A percentile compares a stretch with the other conserved stretches of the same genome.
These are phyloP conservation scores for Phytophthora foliorum DNA, from an alignment of 352 stramenopile genomes.

Conservation along the genomic window DNA sequence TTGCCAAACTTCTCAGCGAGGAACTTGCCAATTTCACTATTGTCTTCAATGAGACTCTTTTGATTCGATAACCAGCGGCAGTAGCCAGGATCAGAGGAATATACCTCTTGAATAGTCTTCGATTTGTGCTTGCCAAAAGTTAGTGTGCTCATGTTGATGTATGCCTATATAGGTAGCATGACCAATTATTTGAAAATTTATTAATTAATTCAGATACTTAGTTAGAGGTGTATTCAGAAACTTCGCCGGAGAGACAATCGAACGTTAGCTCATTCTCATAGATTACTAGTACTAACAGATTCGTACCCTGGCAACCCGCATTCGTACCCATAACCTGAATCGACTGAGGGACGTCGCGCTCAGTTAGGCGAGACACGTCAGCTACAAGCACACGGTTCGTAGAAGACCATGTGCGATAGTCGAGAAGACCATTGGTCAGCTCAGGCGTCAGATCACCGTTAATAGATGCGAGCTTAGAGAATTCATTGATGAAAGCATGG, in stretches of 20 bases:
- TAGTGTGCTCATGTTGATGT: not conserved
- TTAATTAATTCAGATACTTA: not conserved
- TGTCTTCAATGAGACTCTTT: constrained; percentile 3
- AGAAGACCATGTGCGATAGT: not conserved
- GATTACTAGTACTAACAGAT: too few species aligned
- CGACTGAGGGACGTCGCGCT: too few species aligned
- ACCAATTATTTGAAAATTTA: not conserved
- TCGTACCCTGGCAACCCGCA: too few species aligned
- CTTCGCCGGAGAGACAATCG: too few species aligned
- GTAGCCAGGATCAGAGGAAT: not conserved
- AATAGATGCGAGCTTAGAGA: constrained; percentile 15
- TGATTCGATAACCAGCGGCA: constrained; percentile 11
- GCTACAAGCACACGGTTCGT: constrained; percentile 3
- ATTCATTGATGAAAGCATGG: not conserved
- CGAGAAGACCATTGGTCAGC: constrained; percentile 7
- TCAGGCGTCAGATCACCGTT: constrained; percentile 23
- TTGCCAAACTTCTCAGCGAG: not conserved
- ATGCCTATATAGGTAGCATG: not conserved
- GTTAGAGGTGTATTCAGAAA: not conserved
- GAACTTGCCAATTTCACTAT: constrained; percentile 5
- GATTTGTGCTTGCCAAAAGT: constrained; percentile 1
- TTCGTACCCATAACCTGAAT: too few species aligned
- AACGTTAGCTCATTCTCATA: too few species aligned
- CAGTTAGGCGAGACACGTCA: too few species aligned
- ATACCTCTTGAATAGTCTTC: constrained; percentile 4